phyloP scores from a whole-genome alignment of 2,329 filamentous ascomycete genomes.

The Rutstroemia sp. region DNA sequence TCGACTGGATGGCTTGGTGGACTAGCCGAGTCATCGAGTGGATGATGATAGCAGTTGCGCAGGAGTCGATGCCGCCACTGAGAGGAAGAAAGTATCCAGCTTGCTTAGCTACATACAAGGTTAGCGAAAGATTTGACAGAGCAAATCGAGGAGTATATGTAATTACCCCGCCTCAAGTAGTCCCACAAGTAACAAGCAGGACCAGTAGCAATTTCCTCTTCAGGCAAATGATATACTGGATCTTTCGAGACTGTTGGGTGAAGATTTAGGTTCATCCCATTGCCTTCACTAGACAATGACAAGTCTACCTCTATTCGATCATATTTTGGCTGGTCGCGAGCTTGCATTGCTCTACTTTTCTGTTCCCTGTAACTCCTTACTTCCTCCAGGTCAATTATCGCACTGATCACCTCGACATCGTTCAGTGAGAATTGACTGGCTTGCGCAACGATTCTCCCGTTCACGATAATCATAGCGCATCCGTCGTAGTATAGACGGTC shows the following conservation, averaged over 20 bases:
- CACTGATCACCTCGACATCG: slow-evolving; percentile 58
- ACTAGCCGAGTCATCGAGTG: slow-evolving; percentile 41
- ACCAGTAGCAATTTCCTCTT: slow-evolving; percentile 8
- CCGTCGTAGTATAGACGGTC: slow-evolving; percentile 51
- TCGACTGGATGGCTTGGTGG: slow-evolving; percentile 41
- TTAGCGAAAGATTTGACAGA: too few species aligned
- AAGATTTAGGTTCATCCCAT: slow-evolving; percentile 38
- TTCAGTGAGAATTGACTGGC: slow-evolving; percentile 35
- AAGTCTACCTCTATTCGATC: slow-evolving; percentile 34
- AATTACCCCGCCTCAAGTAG: neutral
- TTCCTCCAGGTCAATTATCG: slow-evolving; percentile 64
- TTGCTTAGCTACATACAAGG: neutral
- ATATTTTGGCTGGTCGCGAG: slow-evolving; percentile 31
- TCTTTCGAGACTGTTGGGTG: slow-evolving; percentile 15
- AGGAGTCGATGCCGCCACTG: slow-evolving; percentile 8
- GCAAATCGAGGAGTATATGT: too few species aligned
- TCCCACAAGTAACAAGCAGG: slow-evolving; percentile 9
- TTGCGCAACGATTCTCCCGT: slow-evolving; percentile 54
- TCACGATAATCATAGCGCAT: slow-evolving; percentile 52
- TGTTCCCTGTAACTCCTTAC: slow-evolving; percentile 51
- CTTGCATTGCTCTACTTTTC: slow-evolving; percentile 16
- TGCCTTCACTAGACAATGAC: slow-evolving; percentile 34
- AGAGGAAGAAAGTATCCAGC: slow-evolving; percentile 10
- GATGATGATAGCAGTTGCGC: slow-evolving; percentile 6
- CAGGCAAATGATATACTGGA: slow-evolving; percentile 1